These are phyloP conservation scores for Capsicum rhomboideum DNA, from an alignment of 257 asterid genomes.

Conservation along the genomic window DNA sequence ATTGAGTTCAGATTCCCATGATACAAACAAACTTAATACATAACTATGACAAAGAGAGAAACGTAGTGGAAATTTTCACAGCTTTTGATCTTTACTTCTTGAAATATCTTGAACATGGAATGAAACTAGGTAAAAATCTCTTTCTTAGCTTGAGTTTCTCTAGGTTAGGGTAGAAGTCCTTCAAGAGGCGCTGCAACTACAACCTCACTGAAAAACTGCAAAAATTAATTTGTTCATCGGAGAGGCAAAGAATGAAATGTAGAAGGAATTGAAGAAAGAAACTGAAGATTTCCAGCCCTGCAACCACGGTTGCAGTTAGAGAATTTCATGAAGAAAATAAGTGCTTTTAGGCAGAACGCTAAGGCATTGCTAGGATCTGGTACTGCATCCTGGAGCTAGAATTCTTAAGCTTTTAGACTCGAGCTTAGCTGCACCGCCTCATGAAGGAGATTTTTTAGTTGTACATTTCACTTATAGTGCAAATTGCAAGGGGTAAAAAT, in stretches of 20 bases:
- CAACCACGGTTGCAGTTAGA: neutral
- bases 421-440: neutral
- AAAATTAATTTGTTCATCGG: neutral
- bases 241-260: neutral
- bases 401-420: neutral
- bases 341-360: neutral
- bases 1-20: neutral
- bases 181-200: neutral
- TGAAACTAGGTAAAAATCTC: neutral
- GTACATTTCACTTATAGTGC: neutral
- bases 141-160: neutral
- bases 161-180: neutral
- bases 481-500: neutral
- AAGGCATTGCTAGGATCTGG: neutral
- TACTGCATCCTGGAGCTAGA: neutral
- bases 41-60: neutral
- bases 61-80: no score
- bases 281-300: neutral
- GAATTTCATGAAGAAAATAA: neutral
- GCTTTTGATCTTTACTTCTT: no score
- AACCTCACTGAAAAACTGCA: neutral
- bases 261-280: neutral
- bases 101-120: neutral
- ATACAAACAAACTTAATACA: neutral
- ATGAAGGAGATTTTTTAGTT: neutral